Evolutionary conservation across 2,329 filamentous ascomycete genomes (phyloP).

Genomic region (Rutstroemia sydowiana): DNA sequence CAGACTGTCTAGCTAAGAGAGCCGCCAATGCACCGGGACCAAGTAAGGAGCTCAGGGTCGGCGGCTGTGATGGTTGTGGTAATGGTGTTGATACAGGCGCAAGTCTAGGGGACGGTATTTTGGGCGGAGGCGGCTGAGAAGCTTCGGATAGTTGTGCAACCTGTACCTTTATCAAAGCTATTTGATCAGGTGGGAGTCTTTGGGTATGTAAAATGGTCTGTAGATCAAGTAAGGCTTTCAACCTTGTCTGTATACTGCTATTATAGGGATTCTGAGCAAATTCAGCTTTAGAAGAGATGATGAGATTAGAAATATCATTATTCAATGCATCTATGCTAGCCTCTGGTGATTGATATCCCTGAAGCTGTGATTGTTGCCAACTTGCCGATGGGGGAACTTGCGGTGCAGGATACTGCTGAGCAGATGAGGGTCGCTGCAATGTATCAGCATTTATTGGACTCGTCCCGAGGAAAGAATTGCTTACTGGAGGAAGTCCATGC

Average conservation of each 20-base stretch:
- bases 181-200: slow-evolving; percentile 70
- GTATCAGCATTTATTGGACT: slow-evolving; percentile 8
- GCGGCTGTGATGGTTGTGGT: slow-evolving; percentile 24
- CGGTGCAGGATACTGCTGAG: slow-evolving; percentile 11
- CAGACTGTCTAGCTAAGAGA: slow-evolving; percentile 46
- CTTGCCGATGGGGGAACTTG: slow-evolving; percentile 28
- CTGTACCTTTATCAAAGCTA: slow-evolving; percentile 78
- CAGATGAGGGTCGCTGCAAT: slow-evolving; percentile 15
- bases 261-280: slow-evolving; percentile 73
- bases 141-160: slow-evolving; percentile 58
- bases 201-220: slow-evolving; percentile 73
- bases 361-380: slow-evolving; percentile 27
- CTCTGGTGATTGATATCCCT: slow-evolving; percentile 32
- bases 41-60: slow-evolving; percentile 49
- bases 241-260: slow-evolving; percentile 64
- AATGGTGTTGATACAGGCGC: slow-evolving; percentile 23
- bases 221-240: slow-evolving; percentile 80
- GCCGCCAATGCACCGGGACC: slow-evolving; percentile 40
- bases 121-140: slow-evolving; percentile 28
- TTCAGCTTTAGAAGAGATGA: slow-evolving; percentile 63
- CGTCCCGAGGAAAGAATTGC: slow-evolving; percentile 1
- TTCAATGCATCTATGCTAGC: slow-evolving; percentile 69
- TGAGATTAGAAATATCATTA: slow-evolving; percentile 73
- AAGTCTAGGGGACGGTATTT: slow-evolving; percentile 31
- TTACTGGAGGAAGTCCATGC: slow-evolving; percentile 27